These are phyloP conservation scores for Suillus placidus DNA, from an alignment of 768 basidiomycete genomes.

Conservation along the genomic window DNA sequence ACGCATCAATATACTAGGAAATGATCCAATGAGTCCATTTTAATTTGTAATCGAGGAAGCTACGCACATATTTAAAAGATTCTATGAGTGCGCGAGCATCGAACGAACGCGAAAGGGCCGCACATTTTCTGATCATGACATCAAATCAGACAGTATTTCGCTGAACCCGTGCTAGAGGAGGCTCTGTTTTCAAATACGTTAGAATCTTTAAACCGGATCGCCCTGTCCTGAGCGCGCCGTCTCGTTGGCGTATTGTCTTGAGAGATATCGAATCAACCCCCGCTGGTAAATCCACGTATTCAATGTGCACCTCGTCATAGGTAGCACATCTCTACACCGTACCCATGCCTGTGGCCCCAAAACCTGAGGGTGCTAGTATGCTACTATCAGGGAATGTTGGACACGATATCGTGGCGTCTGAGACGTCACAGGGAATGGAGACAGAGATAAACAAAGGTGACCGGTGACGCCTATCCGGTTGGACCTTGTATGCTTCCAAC, in stretches of 20 bases:
- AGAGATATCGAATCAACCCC: not conserved
- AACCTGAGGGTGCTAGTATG: too few relatives aligned
- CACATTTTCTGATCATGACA: not conserved
- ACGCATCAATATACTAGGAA: not conserved
- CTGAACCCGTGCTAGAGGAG: not conserved
- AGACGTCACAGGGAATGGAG: too few relatives aligned
- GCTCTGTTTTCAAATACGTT: not conserved
- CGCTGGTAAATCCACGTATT: not conserved
- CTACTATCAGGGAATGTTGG: not conserved
- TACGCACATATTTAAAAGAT: not conserved
- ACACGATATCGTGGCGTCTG: too few relatives aligned
- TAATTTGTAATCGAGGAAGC: not conserved
- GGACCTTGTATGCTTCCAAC: too few relatives aligned
- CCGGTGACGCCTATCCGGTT: too few relatives aligned
- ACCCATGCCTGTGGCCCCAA: too few relatives aligned
- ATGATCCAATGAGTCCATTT: not conserved
- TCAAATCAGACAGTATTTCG: not conserved
- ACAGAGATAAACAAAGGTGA: too few relatives aligned
- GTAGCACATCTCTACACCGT: too few relatives aligned
- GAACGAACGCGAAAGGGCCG: not conserved
- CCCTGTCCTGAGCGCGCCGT: not conserved
- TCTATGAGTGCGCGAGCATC: not conserved
- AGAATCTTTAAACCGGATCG: too few relatives aligned
- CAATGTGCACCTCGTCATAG: not conserved
- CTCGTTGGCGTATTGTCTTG: not conserved